Conservation (phyloP, 2,329 filamentous ascomycete genomes). For the Teratosphaeria destructans region DNA sequence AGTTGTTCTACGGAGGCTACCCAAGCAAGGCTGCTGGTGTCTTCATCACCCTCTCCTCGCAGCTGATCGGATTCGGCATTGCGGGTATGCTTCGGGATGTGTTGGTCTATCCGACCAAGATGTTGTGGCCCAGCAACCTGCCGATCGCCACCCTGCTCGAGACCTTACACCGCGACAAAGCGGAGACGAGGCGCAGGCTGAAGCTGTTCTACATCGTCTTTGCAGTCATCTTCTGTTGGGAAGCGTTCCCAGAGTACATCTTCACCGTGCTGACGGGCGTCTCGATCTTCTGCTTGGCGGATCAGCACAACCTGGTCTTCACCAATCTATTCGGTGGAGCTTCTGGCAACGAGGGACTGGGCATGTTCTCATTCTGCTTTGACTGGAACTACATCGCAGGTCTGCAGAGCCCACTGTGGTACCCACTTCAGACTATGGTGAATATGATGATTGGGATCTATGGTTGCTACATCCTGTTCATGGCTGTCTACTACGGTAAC, state of each 20-base stretch:
- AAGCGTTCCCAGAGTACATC: constrained; percentile 40
- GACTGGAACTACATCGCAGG: constrained; percentile 38
- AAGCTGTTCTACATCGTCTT: constrained; percentile 34
- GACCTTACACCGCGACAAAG: constrained; percentile 29
- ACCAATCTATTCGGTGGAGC: constrained; percentile 44
- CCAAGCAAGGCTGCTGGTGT: constrained; percentile 32
- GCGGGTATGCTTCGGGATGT: constrained; percentile 38
- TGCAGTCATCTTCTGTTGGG: constrained; percentile 35
- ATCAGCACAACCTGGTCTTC: constrained; percentile 33
- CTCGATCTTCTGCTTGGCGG: constrained; percentile 38
- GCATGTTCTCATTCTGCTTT: constrained; percentile 32
- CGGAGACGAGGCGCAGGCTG: constrained; percentile 30
- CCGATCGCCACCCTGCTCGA: constrained; percentile 30
- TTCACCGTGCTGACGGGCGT: constrained; percentile 34
- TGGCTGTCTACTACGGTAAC: constrained; percentile 33
- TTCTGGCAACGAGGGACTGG: constrained; percentile 36
- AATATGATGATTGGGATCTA: constrained; percentile 27
- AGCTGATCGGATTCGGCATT: constrained; percentile 41
- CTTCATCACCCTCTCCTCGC: constrained; percentile 39
- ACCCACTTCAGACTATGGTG: constrained; percentile 29
- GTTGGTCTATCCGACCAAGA: constrained; percentile 39
- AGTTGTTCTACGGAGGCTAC: constrained; percentile 36
- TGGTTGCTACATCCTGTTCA: constrained; percentile 13
- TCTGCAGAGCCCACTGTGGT: constrained; percentile 26
- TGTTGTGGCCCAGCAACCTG: constrained; percentile 36